A percentile compares a stretch with the other conserved stretches of the same genome.
Evolutionary conservation across 2,329 filamentous ascomycete genomes (phyloP).

Genomic region (Colletotrichum godetiae): DNA sequence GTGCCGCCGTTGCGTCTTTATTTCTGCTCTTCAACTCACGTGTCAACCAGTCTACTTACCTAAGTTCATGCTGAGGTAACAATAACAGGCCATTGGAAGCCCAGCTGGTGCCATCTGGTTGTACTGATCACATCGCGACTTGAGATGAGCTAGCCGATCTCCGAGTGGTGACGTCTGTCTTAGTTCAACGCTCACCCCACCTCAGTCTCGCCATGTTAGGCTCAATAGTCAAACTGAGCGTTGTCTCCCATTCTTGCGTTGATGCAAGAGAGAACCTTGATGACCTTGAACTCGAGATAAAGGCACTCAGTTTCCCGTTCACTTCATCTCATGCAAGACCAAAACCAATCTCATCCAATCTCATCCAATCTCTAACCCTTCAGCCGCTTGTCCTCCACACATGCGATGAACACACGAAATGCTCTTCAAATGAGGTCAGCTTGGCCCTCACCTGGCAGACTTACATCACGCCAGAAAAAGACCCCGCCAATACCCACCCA

Average conservation of each 20-base stretch:
- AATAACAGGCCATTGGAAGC: neutral
- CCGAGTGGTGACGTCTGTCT: constrained; percentile 9
- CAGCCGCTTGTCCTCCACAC: too few species aligned
- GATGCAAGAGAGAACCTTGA: constrained; percentile 8
- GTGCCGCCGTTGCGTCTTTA: neutral
- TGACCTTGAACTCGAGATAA: neutral
- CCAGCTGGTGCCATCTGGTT: neutral
- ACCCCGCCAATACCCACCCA: neutral
- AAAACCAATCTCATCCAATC: neutral
- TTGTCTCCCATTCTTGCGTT: too few species aligned
- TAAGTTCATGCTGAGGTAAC: neutral
- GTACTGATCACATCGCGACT: too few species aligned
- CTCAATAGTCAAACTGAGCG: neutral
- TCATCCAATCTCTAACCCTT: too few species aligned
- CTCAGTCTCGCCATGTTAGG: neutral
- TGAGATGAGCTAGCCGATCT: neutral
- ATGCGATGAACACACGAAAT: neutral
- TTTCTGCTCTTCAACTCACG: neutral
- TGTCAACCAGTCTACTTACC: neutral
- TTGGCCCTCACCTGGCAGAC: neutral
- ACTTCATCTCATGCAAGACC: too few species aligned
- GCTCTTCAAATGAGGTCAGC: neutral
- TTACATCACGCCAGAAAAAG: neutral
- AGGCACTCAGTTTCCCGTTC: neutral
- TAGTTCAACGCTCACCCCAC: constrained; percentile 1